Evolutionary conservation across 2,329 filamentous ascomycete species (phyloP).

Genomic region (Apiospora marii): DNA sequence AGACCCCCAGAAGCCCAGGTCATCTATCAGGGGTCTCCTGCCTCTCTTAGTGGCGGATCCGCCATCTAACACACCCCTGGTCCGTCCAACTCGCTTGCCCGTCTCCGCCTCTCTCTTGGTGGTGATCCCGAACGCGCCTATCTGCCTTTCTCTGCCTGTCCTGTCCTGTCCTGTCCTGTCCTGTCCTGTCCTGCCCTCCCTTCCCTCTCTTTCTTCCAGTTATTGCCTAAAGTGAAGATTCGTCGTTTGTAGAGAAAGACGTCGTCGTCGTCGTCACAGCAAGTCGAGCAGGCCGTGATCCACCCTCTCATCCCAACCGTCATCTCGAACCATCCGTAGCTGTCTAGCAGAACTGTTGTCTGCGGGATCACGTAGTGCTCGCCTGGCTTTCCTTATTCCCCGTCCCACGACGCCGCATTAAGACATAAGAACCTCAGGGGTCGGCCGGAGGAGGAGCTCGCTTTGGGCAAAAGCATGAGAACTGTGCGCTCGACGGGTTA

Average conservation of each 20-base stretch:
- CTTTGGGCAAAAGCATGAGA: constrained; percentile 28
- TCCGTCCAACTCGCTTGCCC: neutral
- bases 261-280: too few relatives aligned
- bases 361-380: constrained; percentile 7
- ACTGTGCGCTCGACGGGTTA: neutral
- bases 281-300: too few relatives aligned
- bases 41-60: neutral
- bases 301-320: neutral
- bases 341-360: constrained; percentile 14
- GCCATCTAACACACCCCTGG: constrained; percentile 7
- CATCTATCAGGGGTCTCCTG: constrained; percentile 15
- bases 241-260: neutral
- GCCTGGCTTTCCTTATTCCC: neutral
- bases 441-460: constrained; percentile 13
- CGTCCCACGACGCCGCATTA: constrained; percentile 12
- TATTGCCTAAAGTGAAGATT: constrained; percentile 7
- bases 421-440: constrained; percentile 19
- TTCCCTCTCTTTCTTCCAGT: constrained; percentile 21
- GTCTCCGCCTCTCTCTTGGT: neutral
- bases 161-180: too few relatives aligned
- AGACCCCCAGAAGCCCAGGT: neutral
- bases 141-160: neutral
- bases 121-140: neutral
- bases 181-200: neutral
- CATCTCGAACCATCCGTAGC: constrained; percentile 13